Evolutionary conservation across 2,329 filamentous ascomycete species (phyloP).

Genomic region (Fusarium sp.): DNA sequence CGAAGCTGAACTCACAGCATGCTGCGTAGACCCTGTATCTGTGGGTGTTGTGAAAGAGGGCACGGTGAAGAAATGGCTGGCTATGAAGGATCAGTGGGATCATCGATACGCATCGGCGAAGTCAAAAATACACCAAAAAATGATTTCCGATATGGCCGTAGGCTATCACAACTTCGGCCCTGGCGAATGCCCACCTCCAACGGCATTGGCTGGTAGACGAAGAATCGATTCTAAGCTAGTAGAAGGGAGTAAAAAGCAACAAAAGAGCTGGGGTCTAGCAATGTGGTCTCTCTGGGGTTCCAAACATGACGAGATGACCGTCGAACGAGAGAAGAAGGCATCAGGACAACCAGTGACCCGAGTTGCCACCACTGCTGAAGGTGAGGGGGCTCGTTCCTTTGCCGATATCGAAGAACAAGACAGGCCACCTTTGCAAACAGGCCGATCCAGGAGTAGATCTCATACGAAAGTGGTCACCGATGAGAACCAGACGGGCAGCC

Average conservation of each 20-base stretch:
- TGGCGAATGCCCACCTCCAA: slow-evolving; percentile 84
- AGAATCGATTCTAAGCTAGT: slow-evolving; percentile 57
- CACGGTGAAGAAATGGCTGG: slow-evolving; percentile 86
- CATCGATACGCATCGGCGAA: slow-evolving; percentile 63
- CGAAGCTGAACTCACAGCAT: slow-evolving; percentile 73
- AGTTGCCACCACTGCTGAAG: slow-evolving; percentile 54
- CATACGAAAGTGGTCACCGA: slow-evolving; percentile 61
- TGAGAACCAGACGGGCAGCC: slow-evolving; percentile 59
- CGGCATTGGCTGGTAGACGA: slow-evolving; percentile 80
- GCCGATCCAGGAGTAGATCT: slow-evolving; percentile 54
- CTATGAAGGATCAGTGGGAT: slow-evolving; percentile 78
- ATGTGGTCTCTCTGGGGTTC: slow-evolving; percentile 91
- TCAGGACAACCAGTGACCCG: slow-evolving; percentile 51
- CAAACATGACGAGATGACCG: slow-evolving; percentile 83
- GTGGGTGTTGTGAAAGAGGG: slow-evolving; percentile 84
- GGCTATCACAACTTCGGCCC: slow-evolving; percentile 77
- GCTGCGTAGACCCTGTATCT: slow-evolving; percentile 67
- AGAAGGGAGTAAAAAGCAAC: slow-evolving; percentile 62
- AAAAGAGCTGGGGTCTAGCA: slow-evolving; percentile 78
- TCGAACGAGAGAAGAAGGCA: slow-evolving; percentile 68
- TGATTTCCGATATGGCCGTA: slow-evolving; percentile 76
- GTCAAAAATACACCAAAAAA: slow-evolving; percentile 36
- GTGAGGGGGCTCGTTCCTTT: slow-evolving; percentile 56
- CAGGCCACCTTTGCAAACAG: slow-evolving; percentile 39
- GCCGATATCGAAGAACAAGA: slow-evolving; percentile 56